Base-by-base conservation (phyloP, 768 basidiomycete species). In the Mycena metata region DNA sequence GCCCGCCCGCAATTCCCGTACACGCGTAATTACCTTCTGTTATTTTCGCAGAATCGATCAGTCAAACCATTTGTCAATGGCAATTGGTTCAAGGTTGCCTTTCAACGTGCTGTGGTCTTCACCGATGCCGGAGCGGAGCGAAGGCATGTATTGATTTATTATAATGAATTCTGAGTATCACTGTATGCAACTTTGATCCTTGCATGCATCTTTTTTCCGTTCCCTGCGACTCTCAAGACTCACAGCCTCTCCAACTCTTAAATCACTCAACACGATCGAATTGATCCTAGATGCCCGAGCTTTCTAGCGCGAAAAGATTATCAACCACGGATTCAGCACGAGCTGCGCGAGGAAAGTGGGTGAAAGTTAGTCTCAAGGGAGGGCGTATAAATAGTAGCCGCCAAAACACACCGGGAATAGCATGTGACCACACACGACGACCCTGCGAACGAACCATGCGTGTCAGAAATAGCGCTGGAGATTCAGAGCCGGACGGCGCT, bases 291-390 rank as follows among this genome's bases (percentile, higher is more conserved):
- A 46, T 46, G 45, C 45, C 45, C 24, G 46, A 47, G 21, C 21
- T 24, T 24, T 47, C 46, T 47, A 88, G 67, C 83, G 86, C 5
- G 90, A 90, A 79, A 95, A 95, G 50, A 94, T 91, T 91, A 94
- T 93, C 62, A 95, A 80, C 91, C 91, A 94, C 1, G 94, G 95
- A 72, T 96, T 96, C 42, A 96, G 85, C n/a, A 94, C 89, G 63
- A 96, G 90, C 85, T 91, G 70, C 15, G 42, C 33, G 30, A 30
- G 30, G 30, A 30, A 30, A 3, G 30, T 6, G 30, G 43, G 45
- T 9, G 46, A 39, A 50, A 60, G 68, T 61, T 51, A 70, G 66
- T 26, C n/a, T 60, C 45, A 13, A 64, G 9, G n/a, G 56, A 26
- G 23, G 17, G 47, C 30, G 23, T 36, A 41, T 30, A 41, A n/a